Conservation (phyloP, 129 eudicot genomes). For the Lactuca sativa region DNA sequence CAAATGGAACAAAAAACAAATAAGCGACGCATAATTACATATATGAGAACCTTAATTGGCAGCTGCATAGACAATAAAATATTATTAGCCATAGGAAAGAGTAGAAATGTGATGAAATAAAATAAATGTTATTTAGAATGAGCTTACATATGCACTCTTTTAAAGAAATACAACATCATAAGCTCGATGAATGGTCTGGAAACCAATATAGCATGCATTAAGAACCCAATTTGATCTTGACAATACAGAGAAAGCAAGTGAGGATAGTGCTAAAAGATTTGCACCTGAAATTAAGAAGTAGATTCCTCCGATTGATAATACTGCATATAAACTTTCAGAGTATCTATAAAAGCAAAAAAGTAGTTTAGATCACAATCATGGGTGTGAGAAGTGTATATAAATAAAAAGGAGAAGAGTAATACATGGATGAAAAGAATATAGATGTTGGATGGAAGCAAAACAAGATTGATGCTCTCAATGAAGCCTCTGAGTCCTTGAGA, state of each 20-base stretch:
- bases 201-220: conserved; percentile 86
- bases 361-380: conserved; percentile 2
- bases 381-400: not conserved
- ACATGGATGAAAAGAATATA: conserved; percentile 89
- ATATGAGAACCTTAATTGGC: conserved; percentile 48
- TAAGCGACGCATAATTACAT: conserved; percentile 59
- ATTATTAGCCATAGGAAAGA: not conserved
- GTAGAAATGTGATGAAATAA: no score
- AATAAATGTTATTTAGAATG: not conserved
- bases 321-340: conserved; percentile 82
- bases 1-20: conserved; percentile 57
- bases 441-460: conserved; percentile 98
- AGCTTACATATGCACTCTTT: conserved; percentile 51
- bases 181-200: conserved; percentile 68
- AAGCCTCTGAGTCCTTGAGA: conserved; percentile 62
- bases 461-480: conserved; percentile 74
- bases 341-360: conserved; percentile 55
- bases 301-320: conserved; percentile 79
- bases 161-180: conserved; percentile 52
- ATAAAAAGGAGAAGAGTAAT: conserved; percentile 30
- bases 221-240: conserved; percentile 93
- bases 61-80: conserved; percentile 41
- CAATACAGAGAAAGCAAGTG: conserved; percentile 74
- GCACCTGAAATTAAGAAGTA: conserved; percentile 56
- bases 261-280: conserved; percentile 46